These are phyloP conservation scores for Trichoderma atroviride DNA, from an alignment of 2,329 filamentous ascomycete genomes.

Conservation along the genomic window DNA sequence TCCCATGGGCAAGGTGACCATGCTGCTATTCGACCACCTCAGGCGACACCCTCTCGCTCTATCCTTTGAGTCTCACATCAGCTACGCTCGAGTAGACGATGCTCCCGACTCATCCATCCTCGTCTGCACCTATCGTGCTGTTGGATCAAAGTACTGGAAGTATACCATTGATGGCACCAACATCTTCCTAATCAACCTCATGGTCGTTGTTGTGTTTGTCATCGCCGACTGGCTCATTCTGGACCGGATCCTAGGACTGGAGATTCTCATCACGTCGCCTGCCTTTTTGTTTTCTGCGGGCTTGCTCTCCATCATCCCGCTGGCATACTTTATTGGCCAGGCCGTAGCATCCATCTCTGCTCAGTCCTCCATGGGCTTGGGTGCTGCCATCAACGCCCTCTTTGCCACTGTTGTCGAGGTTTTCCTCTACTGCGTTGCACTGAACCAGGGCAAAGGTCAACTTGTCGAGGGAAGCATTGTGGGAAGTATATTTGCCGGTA, in stretches of 20 bases:
- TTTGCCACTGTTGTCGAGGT: slow-evolving; percentile 98
- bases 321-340: slow-evolving; percentile 98
- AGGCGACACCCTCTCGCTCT: slow-evolving; percentile 89
- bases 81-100: slow-evolving; percentile 70
- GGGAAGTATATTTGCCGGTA: slow-evolving; percentile 95
- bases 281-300: slow-evolving; percentile 85
- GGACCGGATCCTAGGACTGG: slow-evolving; percentile 65
- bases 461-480: slow-evolving; percentile 97
- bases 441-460: slow-evolving; percentile 87
- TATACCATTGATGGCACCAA: slow-evolving; percentile 98
- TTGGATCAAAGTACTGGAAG: slow-evolving; percentile 96
- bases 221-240: slow-evolving; percentile 91
- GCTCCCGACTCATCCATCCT: slow-evolving; percentile 82
- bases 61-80: slow-evolving; percentile 86
- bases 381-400: slow-evolving; percentile 95
- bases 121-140: slow-evolving; percentile 94
- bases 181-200: slow-evolving; percentile 97
- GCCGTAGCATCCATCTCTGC: slow-evolving; percentile 98
- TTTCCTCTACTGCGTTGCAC: slow-evolving; percentile 92
- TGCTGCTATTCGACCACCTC: slow-evolving; percentile 87
- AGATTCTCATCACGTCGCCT: slow-evolving; percentile 76
- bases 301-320: slow-evolving; percentile 87
- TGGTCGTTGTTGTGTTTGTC: slow-evolving; percentile 89
- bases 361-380: slow-evolving; percentile 96
- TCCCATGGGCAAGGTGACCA: slow-evolving; percentile 94